Percentiles rank a stretch among this genome's conserved stretches.
phyloP scores from a whole-genome alignment of 2,329 filamentous ascomycete genomes.

The Gaeumannomyces sp. region DNA sequence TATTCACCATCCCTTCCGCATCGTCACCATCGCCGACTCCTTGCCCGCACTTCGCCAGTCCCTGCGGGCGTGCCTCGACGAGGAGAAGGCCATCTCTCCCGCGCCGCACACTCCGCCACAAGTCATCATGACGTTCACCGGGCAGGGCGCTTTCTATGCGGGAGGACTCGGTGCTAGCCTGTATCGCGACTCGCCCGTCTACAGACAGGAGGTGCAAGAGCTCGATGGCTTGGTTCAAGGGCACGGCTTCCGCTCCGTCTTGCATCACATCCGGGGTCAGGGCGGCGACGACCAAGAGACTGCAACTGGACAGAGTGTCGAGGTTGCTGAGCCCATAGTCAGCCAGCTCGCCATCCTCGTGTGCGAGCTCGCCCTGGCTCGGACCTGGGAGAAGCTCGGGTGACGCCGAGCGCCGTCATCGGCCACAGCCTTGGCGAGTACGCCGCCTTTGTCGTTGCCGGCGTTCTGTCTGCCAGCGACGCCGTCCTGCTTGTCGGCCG shows the following conservation, averaged over 20 bases:
- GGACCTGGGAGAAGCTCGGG: conserved; percentile 32
- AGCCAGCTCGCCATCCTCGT: conserved; percentile 33
- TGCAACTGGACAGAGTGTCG: too few relatives aligned
- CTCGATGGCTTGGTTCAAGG: conserved; percentile 17
- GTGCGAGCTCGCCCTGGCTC: conserved; percentile 36
- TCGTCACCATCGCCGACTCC: conserved; percentile 18
- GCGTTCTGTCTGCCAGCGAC: conserved; percentile 55
- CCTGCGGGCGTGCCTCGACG: too few relatives aligned
- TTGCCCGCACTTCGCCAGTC: too few relatives aligned
- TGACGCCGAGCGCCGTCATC: conserved; percentile 37
- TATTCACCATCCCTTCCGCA: conserved; percentile 26
- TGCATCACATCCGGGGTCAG: conserved; percentile 14
- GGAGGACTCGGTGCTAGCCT: conserved; percentile 16
- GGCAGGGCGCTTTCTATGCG: conserved; percentile 33
- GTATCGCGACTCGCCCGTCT: conserved; percentile 25
- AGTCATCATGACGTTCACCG: conserved; percentile 32
- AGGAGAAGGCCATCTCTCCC: too few relatives aligned
- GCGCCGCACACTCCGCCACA: too few relatives aligned
- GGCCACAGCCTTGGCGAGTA: conserved; percentile 57
- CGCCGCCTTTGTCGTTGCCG: conserved; percentile 54
- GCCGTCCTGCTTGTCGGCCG: conserved; percentile 56
- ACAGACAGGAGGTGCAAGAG: too few relatives aligned
- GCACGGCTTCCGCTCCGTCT: conserved; percentile 28
- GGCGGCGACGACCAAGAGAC: neutral
- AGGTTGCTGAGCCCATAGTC: conserved; percentile 12